Percentiles rank a stretch among this genome's conserved stretches.
phyloP scores from a whole-genome alignment of 306 rosid species.

The Begonia masoniana region DNA sequence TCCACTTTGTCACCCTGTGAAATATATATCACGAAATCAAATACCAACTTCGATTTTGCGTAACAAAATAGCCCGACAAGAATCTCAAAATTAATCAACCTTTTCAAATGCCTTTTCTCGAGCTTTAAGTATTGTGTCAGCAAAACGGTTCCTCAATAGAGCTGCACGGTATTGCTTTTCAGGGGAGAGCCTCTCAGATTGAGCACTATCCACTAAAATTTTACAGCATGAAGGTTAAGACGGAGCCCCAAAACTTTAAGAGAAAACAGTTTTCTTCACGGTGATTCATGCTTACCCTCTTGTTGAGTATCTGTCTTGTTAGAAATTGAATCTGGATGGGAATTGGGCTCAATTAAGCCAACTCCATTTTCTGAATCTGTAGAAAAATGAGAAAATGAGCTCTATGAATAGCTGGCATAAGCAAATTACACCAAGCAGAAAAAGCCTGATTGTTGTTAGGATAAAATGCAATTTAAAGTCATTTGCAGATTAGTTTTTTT shows the following conservation, averaged over 20 bases:
- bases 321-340: conserved; percentile 25
- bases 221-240: conserved; percentile 49
- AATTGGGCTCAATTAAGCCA: conserved; percentile 33
- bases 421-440: too few relatives aligned
- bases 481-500: too few relatives aligned
- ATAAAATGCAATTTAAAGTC: too few relatives aligned
- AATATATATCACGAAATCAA: background rate
- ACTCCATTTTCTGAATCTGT: conserved; percentile 37
- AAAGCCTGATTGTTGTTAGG: too few relatives aligned
- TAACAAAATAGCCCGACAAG: too few relatives aligned
- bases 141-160: conserved; percentile 63
- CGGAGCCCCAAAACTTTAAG: conserved; percentile 38
- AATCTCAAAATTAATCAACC: conserved; percentile 29
- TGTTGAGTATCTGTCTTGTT: conserved; percentile 48
- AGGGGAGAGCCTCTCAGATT: conserved; percentile 87
- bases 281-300: conserved; percentile 86
- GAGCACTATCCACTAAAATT: conserved; percentile 90
- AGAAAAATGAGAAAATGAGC: conserved; percentile 9
- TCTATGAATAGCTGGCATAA: conserved; percentile 4
- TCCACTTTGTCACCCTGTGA: conserved; percentile 72
- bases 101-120: conserved; percentile 89
- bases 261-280: conserved; percentile 50
- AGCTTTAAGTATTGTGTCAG: conserved; percentile 87
- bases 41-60: too few relatives aligned
- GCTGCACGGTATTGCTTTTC: conserved; percentile 84